Conservation (phyloP, 208 protist species). For the Acanthamoeba lenticulata region DNA sequence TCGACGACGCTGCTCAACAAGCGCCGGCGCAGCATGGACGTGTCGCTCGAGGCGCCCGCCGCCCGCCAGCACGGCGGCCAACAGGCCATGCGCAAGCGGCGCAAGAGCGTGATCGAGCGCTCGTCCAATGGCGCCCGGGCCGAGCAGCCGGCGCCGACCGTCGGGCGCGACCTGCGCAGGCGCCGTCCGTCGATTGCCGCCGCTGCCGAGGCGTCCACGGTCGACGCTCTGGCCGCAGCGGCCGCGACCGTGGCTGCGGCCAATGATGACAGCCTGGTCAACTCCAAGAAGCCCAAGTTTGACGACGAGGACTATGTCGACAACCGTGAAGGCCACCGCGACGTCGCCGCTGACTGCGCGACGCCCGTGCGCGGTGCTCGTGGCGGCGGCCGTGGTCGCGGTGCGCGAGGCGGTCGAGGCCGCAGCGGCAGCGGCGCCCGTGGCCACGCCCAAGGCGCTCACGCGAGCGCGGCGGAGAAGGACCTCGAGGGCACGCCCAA, state of each 20-base stretch:
- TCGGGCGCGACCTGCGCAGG: not conserved
- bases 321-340: not conserved
- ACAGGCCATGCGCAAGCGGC: not conserved
- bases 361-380: not conserved
- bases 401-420: not conserved
- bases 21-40: not conserved
- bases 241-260: not conserved
- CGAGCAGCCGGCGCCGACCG: not conserved
- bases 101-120: constrained; percentile 13
- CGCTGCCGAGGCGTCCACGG: no score
- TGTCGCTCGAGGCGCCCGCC: not conserved
- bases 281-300: not conserved
- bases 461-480: not conserved
- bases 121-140: not conserved
- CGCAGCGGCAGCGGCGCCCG: not conserved
- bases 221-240: no score
- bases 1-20: not conserved
- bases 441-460: not conserved
- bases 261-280: not conserved
- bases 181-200: not conserved
- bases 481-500: not conserved
- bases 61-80: not conserved
- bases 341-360: not conserved
- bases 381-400: not conserved
- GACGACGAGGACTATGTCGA: not conserved